These are phyloP conservation scores for Curvularia sp. DNA, from an alignment of 2,329 filamentous ascomycete species.

Conservation along the genomic window DNA sequence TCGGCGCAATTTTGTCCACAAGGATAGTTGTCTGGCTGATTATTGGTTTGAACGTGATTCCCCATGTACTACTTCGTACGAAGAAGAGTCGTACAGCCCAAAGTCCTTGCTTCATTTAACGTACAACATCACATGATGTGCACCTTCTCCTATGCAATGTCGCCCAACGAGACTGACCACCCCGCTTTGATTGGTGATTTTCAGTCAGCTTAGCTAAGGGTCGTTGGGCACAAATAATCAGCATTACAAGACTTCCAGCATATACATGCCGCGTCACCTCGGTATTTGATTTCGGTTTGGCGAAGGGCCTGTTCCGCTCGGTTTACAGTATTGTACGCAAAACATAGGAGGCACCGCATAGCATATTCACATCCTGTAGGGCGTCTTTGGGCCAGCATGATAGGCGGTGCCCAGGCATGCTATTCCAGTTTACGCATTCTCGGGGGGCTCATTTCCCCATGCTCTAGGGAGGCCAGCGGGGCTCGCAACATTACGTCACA, in stretches of 20 bases:
- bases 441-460: constrained; percentile 6
- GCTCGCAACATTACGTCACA: constrained; percentile 18
- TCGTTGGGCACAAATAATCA: not conserved
- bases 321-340: not conserved
- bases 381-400: not conserved
- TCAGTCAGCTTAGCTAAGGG: constrained; percentile 4
- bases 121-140: constrained; percentile 50
- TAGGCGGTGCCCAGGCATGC: not conserved
- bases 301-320: not conserved
- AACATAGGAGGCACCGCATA: not conserved
- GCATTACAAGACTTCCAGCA: not conserved
- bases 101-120: not conserved
- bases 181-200: not conserved
- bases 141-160: constrained; percentile 24
- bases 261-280: not conserved
- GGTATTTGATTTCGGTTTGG: no score
- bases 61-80: not conserved
- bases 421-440: constrained; percentile 2
- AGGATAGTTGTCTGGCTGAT: not conserved
- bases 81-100: not conserved
- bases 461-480: not conserved
- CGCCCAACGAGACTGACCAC: not conserved
- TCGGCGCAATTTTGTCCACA: not conserved
- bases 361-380: not conserved
- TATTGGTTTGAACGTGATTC: not conserved